Conservation (phyloP, 2,329 filamentous ascomycete genomes). For the Camillea tinctor region DNA sequence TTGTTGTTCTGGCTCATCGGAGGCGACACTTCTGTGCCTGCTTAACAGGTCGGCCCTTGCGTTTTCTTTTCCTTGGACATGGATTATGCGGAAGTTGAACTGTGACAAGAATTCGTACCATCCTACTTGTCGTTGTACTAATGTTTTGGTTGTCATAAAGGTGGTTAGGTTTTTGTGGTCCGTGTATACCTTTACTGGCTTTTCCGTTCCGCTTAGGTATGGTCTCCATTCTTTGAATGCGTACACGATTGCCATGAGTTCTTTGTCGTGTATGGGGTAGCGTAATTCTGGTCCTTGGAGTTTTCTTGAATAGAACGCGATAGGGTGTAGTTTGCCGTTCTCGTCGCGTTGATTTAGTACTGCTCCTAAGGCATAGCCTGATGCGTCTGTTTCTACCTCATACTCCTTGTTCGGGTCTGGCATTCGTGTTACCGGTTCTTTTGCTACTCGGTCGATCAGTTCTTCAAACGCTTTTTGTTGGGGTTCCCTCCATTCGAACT, state of each 20-base stretch:
- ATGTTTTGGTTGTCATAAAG: conserved; percentile 25
- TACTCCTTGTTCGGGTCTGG: conserved; percentile 6
- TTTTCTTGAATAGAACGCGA: conserved; percentile 19
- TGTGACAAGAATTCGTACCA: too few species aligned
- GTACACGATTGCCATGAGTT: conserved; percentile 34
- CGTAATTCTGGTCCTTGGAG: conserved; percentile 20
- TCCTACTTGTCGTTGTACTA: conserved; percentile 23
- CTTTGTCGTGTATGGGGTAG: conserved; percentile 37
- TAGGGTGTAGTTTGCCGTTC: conserved; percentile 5
- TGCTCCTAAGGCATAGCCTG: conserved; percentile 11
- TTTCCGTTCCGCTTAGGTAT: conserved; percentile 16
- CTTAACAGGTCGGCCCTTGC: too few species aligned
- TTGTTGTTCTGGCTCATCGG: too few species aligned
- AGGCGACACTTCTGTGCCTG: too few species aligned
- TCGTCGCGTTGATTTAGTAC: not conserved
- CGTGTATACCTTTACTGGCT: conserved; percentile 7
- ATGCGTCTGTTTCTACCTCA: conserved; percentile 26
- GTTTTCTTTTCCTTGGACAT: too few species aligned
- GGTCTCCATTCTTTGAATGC: conserved; percentile 22
- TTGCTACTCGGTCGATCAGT: not conserved
- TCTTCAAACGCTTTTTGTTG: not conserved
- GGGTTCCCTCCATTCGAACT: not conserved
- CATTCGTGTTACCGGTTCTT: not conserved
- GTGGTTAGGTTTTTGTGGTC: conserved; percentile 26
- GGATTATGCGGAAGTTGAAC: too few species aligned